Evolutionary conservation across 2,329 filamentous ascomycete species (phyloP).

Genomic region (Bipolaris victoriae): DNA sequence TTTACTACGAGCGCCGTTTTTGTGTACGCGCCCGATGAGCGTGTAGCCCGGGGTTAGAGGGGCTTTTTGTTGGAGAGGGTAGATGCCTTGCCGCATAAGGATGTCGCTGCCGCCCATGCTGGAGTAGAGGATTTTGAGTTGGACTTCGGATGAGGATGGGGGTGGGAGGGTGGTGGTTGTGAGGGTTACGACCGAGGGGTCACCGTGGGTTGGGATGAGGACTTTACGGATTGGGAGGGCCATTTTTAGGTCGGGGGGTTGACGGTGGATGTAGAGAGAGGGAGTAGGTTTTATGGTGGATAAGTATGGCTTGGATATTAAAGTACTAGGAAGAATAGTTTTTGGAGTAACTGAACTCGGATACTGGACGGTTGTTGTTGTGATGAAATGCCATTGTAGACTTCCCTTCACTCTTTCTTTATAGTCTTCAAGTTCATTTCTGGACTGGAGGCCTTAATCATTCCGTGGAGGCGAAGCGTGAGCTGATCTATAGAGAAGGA

Average conservation of each 20-base stretch:
- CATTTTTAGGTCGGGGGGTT: neutral
- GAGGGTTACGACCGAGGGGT: constrained; percentile 13
- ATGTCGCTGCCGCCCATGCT: constrained; percentile 58
- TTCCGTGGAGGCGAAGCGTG: neutral
- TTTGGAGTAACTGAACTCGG: neutral
- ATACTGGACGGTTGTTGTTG: neutral
- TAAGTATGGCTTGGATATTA: neutral
- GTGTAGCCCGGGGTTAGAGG: constrained; percentile 60
- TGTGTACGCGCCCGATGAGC: constrained; percentile 53
- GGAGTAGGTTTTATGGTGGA: neutral
- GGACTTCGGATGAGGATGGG: constrained; percentile 55
- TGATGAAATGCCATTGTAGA: neutral
- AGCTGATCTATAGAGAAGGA: neutral
- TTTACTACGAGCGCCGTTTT: neutral
- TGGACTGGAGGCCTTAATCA: neutral
- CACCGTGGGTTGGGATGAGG: neutral
- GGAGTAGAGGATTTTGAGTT: constrained; percentile 56
- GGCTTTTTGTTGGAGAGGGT: constrained; percentile 54
- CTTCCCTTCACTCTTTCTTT: neutral
- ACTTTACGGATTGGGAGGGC: neutral
- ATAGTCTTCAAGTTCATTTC: neutral
- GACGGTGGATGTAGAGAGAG: neutral
- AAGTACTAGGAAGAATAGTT: neutral
- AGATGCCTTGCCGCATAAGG: constrained; percentile 58
- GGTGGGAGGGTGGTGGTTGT: constrained; percentile 44